Evolutionary conservation across 305 asterid species (phyloP), one percentile per base, ranked within the genome.

Genomic region (Fraxinus albicans): DNA sequence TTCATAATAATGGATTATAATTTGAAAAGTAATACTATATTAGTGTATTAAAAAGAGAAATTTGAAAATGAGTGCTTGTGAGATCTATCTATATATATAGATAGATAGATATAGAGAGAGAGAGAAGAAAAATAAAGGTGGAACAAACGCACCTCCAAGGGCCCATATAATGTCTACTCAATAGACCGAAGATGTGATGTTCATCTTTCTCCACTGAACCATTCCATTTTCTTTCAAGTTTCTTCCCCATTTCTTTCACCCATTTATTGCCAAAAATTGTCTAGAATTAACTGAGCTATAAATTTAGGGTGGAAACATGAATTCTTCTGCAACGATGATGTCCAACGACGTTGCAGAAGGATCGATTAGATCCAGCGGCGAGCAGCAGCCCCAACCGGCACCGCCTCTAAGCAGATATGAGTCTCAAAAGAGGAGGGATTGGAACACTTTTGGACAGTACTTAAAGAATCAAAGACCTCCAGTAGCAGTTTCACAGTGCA

Each of bases 401-500:
- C 84, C 79, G 6, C 90, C 91, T 0, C 89, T 93, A 12, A 94
- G 97, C 89, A 93, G 98, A 0, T 94, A 94, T 79, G 98, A 92
- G 77, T 92, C 98, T 0, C 98, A 94, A 29, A 94, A 94, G 86
- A 83, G 97, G 4, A 58, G 98, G 27, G 98, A 94, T 12, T 94
- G 98, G 98, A 94, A 93, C 91, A 93, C 98, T 33, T 94, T 94
- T 40, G 95, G 96, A 2, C 98, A 94, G 85, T 94, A 92, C 85
- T 81, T 94, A 12, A 93, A 90, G 33, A 94, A 94, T 79, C 95
- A 92, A 63, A 83, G 94, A 72, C 97, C 98, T 3, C 93, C 97
- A 13, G 90, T 94, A 2, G n/a, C 93, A 0, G 9, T 94, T 0
- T 84, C 96, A 0, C 90, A 89, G 81, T 94, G 95, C 89, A 94